phyloP scores from a whole-genome alignment of 2,329 filamentous ascomycete species.

The Penicillium sp. region DNA sequence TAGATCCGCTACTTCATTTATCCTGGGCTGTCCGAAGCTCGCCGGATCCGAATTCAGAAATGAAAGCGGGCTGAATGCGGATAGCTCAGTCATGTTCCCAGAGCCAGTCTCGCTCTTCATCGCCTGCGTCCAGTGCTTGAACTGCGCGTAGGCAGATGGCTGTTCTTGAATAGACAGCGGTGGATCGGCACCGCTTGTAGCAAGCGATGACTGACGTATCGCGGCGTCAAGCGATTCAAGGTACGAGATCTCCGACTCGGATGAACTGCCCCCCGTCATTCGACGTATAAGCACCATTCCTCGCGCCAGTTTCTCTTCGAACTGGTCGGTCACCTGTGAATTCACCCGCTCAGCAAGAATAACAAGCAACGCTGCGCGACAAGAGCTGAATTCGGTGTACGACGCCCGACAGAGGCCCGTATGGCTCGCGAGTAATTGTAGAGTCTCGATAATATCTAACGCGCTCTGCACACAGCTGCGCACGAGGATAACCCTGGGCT shows the following conservation, averaged over 20 bases:
- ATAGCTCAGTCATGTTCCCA: not conserved
- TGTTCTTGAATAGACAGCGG: not conserved
- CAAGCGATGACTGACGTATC: not conserved
- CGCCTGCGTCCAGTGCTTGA: not conserved
- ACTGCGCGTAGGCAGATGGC: not conserved
- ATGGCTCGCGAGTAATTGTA: not conserved
- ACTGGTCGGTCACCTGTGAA: not conserved
- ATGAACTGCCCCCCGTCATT: not conserved
- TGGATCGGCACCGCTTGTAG: not conserved
- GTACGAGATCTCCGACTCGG: conserved; percentile 1
- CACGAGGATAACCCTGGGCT: not conserved
- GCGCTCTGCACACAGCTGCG: not conserved
- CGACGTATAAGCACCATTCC: not conserved
- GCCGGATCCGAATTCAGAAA: not conserved
- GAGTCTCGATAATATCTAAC: not conserved
- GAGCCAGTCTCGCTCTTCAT: not conserved
- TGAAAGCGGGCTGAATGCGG: not conserved
- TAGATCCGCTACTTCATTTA: not conserved
- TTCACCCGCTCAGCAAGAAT: conserved; percentile 1
- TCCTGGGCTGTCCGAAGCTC: not conserved
- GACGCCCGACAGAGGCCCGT: not conserved
- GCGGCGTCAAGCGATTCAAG: not conserved
- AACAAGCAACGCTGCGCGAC: not conserved
- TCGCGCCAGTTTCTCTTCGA: not conserved
- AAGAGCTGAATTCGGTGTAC: conserved; percentile 7